Conservation (phyloP, 495 filamentous ascomycete species). For the Aspergillus wentii region DNA sequence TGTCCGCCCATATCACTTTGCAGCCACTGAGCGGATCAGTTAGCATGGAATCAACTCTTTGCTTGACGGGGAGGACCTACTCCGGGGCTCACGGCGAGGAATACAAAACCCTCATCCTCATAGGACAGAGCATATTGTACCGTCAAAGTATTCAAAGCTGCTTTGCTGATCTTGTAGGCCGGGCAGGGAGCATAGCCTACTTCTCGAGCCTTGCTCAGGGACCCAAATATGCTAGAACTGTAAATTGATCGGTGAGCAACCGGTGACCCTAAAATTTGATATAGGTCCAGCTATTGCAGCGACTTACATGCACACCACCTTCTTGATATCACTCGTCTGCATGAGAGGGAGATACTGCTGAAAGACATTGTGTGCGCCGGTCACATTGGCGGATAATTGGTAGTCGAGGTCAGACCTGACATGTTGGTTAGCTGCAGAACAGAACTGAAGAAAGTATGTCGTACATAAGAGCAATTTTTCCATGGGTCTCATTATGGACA, state of each 20-base stretch:
- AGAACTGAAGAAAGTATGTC: no score
- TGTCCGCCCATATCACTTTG: conserved; percentile 37
- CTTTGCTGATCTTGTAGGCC: conserved; percentile 45
- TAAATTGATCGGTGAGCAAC: not conserved
- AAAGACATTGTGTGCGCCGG: conserved; percentile 32
- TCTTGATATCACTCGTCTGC: conserved; percentile 30
- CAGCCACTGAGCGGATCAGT: conserved; percentile 32
- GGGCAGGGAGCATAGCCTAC: conserved; percentile 23
- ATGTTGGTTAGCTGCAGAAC: not conserved
- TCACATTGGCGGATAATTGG: conserved; percentile 33
- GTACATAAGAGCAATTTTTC: conserved; percentile 18
- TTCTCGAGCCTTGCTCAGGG: conserved; percentile 16
- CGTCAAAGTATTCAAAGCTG: conserved; percentile 39
- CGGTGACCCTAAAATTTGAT: not conserved
- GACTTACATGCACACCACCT: conserved; percentile 38
- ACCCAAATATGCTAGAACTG: conserved; percentile 28
- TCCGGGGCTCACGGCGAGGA: conserved; percentile 36
- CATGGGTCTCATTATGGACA: conserved; percentile 10
- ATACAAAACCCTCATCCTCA: conserved; percentile 28
- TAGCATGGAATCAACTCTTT: not conserved
- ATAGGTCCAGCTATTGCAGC: not conserved
- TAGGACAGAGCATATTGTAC: conserved; percentile 36
- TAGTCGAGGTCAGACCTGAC: conserved; percentile 25
- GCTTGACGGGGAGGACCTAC: conserved; percentile 16
- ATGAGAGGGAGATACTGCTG: conserved; percentile 32